Percentiles rank a stretch among this genome's conserved stretches.
phyloP scores from a whole-genome alignment of 331 rosid species.

The Malus hybrid region DNA sequence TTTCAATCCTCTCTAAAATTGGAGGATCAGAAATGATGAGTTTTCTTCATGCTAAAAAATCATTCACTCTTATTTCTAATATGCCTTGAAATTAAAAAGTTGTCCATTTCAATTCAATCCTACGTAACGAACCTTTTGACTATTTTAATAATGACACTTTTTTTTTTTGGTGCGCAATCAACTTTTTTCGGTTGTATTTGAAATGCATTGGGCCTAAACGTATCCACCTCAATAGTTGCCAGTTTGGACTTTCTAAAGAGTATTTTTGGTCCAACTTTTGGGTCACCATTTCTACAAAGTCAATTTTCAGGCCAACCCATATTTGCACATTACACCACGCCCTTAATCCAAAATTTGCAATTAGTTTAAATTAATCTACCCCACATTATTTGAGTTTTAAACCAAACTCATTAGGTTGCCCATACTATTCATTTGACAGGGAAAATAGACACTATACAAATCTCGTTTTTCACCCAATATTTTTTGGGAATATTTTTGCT shows the following conservation, averaged over 20 bases:
- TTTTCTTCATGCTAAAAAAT: too few relatives aligned
- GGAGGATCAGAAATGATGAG: neutral
- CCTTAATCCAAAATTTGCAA: neutral
- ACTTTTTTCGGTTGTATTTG: neutral
- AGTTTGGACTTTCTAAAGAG: neutral
- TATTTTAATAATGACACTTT: neutral
- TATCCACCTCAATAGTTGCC: neutral
- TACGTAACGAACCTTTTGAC: neutral
- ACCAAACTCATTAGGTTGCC: conserved; percentile 30
- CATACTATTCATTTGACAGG: conserved; percentile 32
- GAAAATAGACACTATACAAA: conserved; percentile 12
- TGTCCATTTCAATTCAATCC: neutral
- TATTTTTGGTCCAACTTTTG: neutral
- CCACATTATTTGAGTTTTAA: neutral
- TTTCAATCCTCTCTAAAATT: too few relatives aligned
- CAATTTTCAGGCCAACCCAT: neutral
- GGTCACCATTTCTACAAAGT: neutral
- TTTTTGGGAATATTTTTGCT: too few relatives aligned
- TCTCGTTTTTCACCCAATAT: neutral
- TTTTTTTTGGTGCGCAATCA: neutral
- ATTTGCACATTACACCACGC: neutral
- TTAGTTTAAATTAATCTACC: neutral
- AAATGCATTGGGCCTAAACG: neutral
- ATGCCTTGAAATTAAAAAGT: neutral
- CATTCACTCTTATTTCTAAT: neutral